Evolutionary conservation across 768 basidiomycete genomes (phyloP), one percentile per base, ranked within the genome.

Genomic region (Hygrophorus russula): DNA sequence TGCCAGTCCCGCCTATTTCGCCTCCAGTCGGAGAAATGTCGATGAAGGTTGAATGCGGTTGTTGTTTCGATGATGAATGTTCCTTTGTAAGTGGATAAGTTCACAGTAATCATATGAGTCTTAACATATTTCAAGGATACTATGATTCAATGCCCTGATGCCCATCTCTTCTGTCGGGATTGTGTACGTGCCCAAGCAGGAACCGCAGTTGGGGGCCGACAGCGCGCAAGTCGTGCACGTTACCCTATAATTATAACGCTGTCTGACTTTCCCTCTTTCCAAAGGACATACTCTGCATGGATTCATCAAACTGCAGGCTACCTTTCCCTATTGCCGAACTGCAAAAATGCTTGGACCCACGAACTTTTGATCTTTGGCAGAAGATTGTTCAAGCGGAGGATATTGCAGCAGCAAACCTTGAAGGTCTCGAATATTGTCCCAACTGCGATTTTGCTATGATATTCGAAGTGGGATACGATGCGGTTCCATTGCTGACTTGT

Each of bases 61-160:
- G 39, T 17, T 40, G 39, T 13, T 40, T 27, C 39, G 30, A 40
- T 28, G 39, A 40, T 24, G 39, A 40, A 5, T 40, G 39, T 14
- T 20, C 18, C 17, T 40, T 40, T 28, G 39, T 40, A 13, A 5
- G 39, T n/a, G 13, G 6, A 17, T 27, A 2, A 27, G 4, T 27
- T 24, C 39, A n/a, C 12, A 7, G 13, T 24, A 12, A 13, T 19
- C 11, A 24, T 3, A 20, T 5, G 30, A 17, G 5, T 8, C 39
- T 40, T 6, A 40, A 9, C 24, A 13, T 12, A n/a, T 3, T 19
- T 4, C 11, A 40, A 40, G 39, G 20, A 40, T 12, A 40, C 17
- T 12, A 40, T 40, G 39, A 28, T 40, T 28, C 39, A 40, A 24
- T 40, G 39, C 24, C 39, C 39, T 6, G 39, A 40, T 28, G 39